Evolutionary conservation across 345 rosid species (phyloP), one percentile per base, ranked within the genome.

Genomic region (Arabis alpina): DNA sequence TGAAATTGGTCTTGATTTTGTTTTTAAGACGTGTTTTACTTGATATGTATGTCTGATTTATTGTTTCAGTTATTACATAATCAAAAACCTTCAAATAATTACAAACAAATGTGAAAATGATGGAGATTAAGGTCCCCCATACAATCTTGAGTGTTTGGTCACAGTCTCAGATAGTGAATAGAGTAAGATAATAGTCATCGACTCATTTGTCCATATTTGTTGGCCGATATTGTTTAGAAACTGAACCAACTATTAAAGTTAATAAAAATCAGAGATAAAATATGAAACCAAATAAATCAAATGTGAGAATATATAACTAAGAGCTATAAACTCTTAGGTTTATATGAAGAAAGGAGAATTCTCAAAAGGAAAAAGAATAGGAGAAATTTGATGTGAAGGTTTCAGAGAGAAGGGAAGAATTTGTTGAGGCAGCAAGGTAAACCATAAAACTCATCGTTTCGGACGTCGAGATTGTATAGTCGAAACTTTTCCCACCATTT

Each of bases 401-500:
- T 12, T 73, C 72, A 86, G 61, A 81, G 80, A 47, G 92, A 74
- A 10, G 90, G 90, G 83, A 87, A 89, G 50, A 83, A 77, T 51
- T 81, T 80, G 62, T 87, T 77, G 50, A 89, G 87, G n/a, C 72
- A 51, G 74, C 77, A 85, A 6, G 90, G 92, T 19, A 85, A 41
- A 57, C 81, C 85, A 60, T 89, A 85, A 81, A 89, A 87, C 65
- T 89, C 96, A 61, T 89, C 92, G 39, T 78, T 89, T 54, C 92
- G 84, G 15, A 84, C 80, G 49, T 89, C 92, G 0, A 82, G 82
- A 49, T 76, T 80, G 52, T 82, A 85, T 6, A 79, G 48, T 66
- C 76, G 78, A 75, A 85, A 88, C 71, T 78, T 88, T 32, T 88
- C 89, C 88, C 89, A 81, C 95, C 95, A 88, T 55, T 79, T 79